Conservation (phyloP, 75 land plant genomes). For the Ceratopteris richardii region DNA sequence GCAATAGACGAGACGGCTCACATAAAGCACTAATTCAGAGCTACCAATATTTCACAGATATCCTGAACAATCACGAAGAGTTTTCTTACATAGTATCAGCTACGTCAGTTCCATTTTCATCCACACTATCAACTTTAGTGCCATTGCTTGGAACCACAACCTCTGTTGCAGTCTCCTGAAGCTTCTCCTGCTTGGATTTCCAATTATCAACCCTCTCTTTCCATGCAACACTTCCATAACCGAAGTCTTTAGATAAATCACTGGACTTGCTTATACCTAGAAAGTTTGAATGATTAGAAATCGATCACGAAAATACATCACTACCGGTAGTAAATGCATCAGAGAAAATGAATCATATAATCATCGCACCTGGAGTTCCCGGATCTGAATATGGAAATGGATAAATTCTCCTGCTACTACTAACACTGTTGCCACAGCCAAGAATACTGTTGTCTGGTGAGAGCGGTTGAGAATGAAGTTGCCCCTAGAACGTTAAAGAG, state of each 20-base stretch:
- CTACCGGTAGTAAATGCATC: no score
- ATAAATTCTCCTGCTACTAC: slow-evolving; percentile 47
- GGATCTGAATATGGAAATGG: slow-evolving; percentile 59
- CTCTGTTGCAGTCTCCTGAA: slow-evolving; percentile 42
- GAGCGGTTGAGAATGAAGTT: slow-evolving; percentile 1
- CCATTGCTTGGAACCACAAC: slow-evolving; percentile 45
- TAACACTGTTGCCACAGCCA: slow-evolving; percentile 17
- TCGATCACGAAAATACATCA: neutral
- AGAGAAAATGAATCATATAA: no score
- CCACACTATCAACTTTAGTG: slow-evolving; percentile 53
- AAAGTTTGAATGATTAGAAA: no score
- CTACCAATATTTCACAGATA: no score
- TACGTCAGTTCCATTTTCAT: slow-evolving; percentile 36
- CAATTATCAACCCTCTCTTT: slow-evolving; percentile 76
- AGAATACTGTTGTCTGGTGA: slow-evolving; percentile 6
- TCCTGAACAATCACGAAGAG: neutral
- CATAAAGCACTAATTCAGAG: no score
- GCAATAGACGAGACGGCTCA: no score
- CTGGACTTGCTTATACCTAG: slow-evolving; percentile 55
- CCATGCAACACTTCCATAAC: slow-evolving; percentile 93
- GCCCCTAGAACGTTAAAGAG: neutral
- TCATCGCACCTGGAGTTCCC: slow-evolving; percentile 36
- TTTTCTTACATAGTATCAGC: slow-evolving; percentile 60
- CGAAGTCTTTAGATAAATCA: slow-evolving; percentile 84
- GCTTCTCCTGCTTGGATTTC: slow-evolving; percentile 49